A percentile compares a stretch with the other conserved stretches of the same genome.
These are phyloP conservation scores for Venturiaceae sp. DNA, from an alignment of 2,329 filamentous ascomycete genomes.

Conservation along the genomic window DNA sequence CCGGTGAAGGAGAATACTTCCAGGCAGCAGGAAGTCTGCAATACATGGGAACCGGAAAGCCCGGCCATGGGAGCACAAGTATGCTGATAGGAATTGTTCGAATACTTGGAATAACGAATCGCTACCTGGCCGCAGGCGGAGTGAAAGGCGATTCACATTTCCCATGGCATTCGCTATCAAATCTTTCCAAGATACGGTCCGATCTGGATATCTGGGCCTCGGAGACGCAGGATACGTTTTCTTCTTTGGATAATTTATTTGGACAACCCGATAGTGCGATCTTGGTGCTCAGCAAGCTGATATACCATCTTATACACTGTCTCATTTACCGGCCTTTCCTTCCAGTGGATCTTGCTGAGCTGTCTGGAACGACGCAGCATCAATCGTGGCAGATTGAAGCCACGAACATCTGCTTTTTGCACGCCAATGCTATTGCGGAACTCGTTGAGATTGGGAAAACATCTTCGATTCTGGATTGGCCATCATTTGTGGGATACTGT, in stretches of 20 bases:
- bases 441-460: slow-evolving; percentile 70
- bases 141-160: slow-evolving; percentile 87
- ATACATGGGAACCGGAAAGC: slow-evolving; percentile 59
- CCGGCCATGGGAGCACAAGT: slow-evolving; percentile 63
- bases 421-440: slow-evolving; percentile 80
- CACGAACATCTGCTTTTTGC: slow-evolving; percentile 76
- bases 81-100: slow-evolving; percentile 80
- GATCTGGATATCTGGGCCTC: slow-evolving; percentile 80
- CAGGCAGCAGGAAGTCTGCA: slow-evolving; percentile 69
- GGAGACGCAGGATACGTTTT: slow-evolving; percentile 70
- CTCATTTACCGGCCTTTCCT: slow-evolving; percentile 80
- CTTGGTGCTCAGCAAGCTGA: slow-evolving; percentile 71
- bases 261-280: slow-evolving; percentile 69
- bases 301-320: slow-evolving; percentile 81
- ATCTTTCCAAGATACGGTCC: slow-evolving; percentile 74
- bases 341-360: slow-evolving; percentile 72
- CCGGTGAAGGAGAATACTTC: slow-evolving; percentile 71
- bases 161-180: slow-evolving; percentile 80
- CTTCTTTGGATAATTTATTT: slow-evolving; percentile 65
- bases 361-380: slow-evolving; percentile 71
- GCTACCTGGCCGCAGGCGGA: slow-evolving; percentile 74
- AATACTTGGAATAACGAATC: slow-evolving; percentile 73
- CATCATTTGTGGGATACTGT: slow-evolving; percentile 77
- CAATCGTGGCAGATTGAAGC: slow-evolving; percentile 91
- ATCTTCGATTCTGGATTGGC: slow-evolving; percentile 70